Conservation (phyloP, 768 basidiomycete genomes). For the Crucibulum laeve region DNA sequence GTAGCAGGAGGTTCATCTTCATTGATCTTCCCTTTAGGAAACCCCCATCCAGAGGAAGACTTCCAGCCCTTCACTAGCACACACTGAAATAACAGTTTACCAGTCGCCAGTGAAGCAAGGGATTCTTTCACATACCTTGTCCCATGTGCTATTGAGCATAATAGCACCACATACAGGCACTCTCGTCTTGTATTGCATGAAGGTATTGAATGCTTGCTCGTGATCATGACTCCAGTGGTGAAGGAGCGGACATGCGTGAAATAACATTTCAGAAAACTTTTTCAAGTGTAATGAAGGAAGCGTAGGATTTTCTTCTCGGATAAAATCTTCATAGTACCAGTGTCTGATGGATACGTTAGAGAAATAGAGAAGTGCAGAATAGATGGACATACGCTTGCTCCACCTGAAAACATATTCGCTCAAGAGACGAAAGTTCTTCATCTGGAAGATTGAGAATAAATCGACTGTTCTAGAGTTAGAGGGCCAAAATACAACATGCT, state of each 20-base stretch:
- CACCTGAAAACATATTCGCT: slow-evolving; percentile 96
- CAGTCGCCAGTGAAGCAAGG: too few relatives aligned
- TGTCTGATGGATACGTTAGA: slow-evolving; percentile 52
- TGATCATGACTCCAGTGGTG: slow-evolving; percentile 82
- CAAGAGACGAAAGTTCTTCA: slow-evolving; percentile 85
- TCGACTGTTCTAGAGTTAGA: slow-evolving; percentile 47
- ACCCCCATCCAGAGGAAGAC: slow-evolving; percentile 95
- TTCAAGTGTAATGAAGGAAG: slow-evolving; percentile 88
- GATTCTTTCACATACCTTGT: slow-evolving; percentile 92
- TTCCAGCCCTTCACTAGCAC: slow-evolving; percentile 99
- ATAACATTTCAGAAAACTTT: slow-evolving; percentile 89
- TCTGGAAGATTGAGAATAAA: slow-evolving; percentile 96
- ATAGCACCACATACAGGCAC: slow-evolving; percentile 98
- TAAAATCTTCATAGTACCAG: slow-evolving; percentile 99
- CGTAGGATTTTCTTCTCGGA: slow-evolving; percentile 84
- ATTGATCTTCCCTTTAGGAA: slow-evolving; percentile 99
- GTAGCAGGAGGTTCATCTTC: slow-evolving; percentile 78
- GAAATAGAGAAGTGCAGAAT: slow-evolving; percentile 4
- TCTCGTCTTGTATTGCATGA: slow-evolving; percentile 94
- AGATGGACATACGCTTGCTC: slow-evolving; percentile 85
- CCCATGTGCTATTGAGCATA: slow-evolving; percentile 87
- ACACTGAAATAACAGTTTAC: too few relatives aligned
- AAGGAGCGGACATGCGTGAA: slow-evolving; percentile 78
- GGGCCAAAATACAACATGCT: not conserved
- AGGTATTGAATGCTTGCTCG: slow-evolving; percentile 80